Base-by-base conservation (phyloP, 164 flowering plant species). In the Tetrastigma voinierianum region DNA sequence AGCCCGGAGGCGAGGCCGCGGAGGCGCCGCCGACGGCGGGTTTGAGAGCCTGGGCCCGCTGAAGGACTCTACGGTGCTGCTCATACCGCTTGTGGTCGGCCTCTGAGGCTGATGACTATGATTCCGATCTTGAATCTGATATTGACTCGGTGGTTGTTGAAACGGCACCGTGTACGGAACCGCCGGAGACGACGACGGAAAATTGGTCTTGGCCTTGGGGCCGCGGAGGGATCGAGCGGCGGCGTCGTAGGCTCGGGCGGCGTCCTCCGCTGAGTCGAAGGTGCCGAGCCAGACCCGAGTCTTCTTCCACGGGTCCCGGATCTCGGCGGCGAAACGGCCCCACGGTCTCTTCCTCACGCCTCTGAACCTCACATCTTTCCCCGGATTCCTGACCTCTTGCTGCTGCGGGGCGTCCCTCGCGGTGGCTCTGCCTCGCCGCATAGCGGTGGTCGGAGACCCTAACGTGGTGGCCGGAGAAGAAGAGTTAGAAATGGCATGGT, bases 61-160 rank as follows among this genome's bases (percentile, higher is more conserved):
- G 52, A 75, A 83, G 4, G 80, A 77, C 67, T 77, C 80, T 2
- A 77, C 80, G 47, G 80, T 77, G 69, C 70, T 64, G 69, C 80
- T 77, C 69, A 77, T 52, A 63, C 77, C 61, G 69, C 80, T 77
- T 12, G 58, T 20, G 47, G 80, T 63, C 5, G 76, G 80, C 46
- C 76, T 13, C 40, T 43, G 58, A 18, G 55, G 58, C 20, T 63
- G 71, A 9, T 59, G 40, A 32, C 40, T 32, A 7, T 32, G 40
- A 32, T 32, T 32, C 40, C 57, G 44, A 66, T 17, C 57, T 65
- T 71, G 18, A 32, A 32, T 32, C 40, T 32, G 40, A 32, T 32
- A 32, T 32, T 32, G 40, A 32, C 40, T 32, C 40, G 40, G 40
- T 32, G 40, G 40, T 32, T 32, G 40, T 32, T 32, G 40, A 32